Percentiles rank a stretch among this genome's conserved stretches.
These are phyloP conservation scores for Spergularia bocconei DNA, from an alignment of 148 eudicot species.

Conservation along the genomic window DNA sequence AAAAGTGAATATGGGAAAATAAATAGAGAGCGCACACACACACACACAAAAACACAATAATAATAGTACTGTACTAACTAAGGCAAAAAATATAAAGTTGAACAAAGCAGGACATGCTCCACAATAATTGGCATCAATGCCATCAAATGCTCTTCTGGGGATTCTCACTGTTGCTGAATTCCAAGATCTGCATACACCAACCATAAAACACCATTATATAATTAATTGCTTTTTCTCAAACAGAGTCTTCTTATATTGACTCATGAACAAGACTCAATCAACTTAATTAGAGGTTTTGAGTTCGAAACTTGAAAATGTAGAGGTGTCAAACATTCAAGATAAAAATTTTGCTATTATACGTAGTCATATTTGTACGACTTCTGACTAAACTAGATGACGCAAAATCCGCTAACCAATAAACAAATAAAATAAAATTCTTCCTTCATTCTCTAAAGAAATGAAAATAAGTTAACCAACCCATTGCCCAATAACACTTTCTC, in stretches of 20 bases:
- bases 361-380: no score
- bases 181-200: constrained; percentile 42
- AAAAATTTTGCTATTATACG: no score
- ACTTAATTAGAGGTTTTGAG: no score
- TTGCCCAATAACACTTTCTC: neutral
- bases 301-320: no score
- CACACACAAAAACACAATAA: neutral
- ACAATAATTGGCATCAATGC: constrained; percentile 37
- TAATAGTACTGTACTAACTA: no score
- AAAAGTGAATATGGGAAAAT: neutral
- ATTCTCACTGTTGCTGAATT: constrained; percentile 57
- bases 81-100: neutral
- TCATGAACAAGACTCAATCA: no score
- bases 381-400: no score
- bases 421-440: neutral
- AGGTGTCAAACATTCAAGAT: no score
- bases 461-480: neutral
- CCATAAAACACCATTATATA: no score
- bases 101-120: constrained; percentile 24
- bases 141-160: constrained; percentile 62
- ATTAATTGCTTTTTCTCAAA: no score
- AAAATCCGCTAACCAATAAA: no score
- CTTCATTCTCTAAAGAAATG: neutral
- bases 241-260: no score
- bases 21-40: neutral